A percentile compares a stretch with the other conserved stretches of the same genome.
phyloP scores from a whole-genome alignment of 2,329 filamentous ascomycete genomes.

The Tolypocladium inflatum region DNA sequence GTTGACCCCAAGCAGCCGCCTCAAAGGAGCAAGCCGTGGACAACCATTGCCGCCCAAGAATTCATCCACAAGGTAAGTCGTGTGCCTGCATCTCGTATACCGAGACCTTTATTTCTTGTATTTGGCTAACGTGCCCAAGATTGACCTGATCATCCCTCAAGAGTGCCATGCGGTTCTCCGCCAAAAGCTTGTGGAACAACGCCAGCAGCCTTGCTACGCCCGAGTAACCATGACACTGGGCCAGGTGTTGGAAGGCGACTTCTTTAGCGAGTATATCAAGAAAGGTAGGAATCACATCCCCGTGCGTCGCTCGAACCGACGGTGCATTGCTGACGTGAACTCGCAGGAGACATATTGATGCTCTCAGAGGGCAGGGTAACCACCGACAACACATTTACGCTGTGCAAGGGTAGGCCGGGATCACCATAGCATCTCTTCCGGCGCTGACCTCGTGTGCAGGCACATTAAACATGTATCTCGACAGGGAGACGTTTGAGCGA shows the following conservation, averaged over 20 bases:
- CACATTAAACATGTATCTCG: conserved; percentile 64
- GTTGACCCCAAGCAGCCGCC: conserved; percentile 63
- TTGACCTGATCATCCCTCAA: conserved; percentile 65
- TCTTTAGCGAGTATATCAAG: conserved; percentile 82
- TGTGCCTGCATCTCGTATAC: not conserved
- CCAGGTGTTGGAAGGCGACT: conserved; percentile 62
- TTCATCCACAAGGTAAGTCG: conserved; percentile 57
- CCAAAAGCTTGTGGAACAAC: conserved; percentile 35
- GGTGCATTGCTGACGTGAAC: not conserved
- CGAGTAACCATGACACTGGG: conserved; percentile 63
- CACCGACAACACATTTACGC: conserved; percentile 61
- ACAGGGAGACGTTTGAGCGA: conserved; percentile 73
- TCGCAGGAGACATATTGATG: conserved; percentile 67
- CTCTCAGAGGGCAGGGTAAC: conserved; percentile 67
- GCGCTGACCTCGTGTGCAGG: conserved; percentile 33
- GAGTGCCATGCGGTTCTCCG: conserved; percentile 47
- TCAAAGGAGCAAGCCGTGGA: conserved; percentile 67
- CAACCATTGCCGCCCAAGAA: conserved; percentile 51
- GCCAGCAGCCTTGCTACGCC: conserved; percentile 42
- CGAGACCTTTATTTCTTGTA: not conserved
- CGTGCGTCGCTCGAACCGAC: not conserved
- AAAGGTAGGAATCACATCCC: conserved; percentile 38
- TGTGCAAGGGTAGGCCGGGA: conserved; percentile 51
- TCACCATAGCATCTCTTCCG: conserved; percentile 1
- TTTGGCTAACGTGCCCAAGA: conserved; percentile 23